Evolutionary conservation across 495 filamentous ascomycete species (phyloP).

Genomic region (Penicillium angulare): DNA sequence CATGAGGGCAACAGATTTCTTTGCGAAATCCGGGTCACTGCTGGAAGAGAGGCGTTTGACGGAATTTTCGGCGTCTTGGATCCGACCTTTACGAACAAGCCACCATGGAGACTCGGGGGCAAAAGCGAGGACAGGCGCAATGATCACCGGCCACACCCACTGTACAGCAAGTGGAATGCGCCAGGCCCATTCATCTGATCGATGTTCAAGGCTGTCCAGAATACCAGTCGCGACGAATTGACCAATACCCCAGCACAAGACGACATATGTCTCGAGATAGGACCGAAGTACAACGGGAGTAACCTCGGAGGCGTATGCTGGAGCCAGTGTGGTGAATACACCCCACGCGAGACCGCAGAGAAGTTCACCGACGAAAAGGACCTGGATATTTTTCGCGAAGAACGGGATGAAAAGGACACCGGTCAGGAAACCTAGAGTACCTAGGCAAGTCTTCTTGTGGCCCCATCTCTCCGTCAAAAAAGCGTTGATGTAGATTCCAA

Average conservation of each 20-base stretch:
- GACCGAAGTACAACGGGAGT: conserved; percentile 57
- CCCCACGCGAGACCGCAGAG: conserved; percentile 54
- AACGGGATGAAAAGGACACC: conserved; percentile 56
- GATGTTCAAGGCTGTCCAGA: conserved; percentile 43
- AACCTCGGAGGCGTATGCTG: conserved; percentile 65
- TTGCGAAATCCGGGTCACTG: conserved; percentile 49
- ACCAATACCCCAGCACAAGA: conserved; percentile 67
- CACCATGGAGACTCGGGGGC: conserved; percentile 67
- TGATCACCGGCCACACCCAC: conserved; percentile 64
- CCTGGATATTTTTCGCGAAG: conserved; percentile 47
- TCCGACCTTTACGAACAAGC: conserved; percentile 55
- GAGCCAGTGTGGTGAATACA: conserved; percentile 54
- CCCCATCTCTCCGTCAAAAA: conserved; percentile 46
- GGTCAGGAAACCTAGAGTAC: conserved; percentile 42
- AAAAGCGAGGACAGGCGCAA: conserved; percentile 54
- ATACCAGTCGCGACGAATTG: conserved; percentile 58
- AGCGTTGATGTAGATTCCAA: conserved; percentile 38
- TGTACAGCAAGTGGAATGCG: conserved; percentile 60
- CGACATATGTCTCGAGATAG: conserved; percentile 58
- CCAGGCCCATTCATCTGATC: conserved; percentile 37
- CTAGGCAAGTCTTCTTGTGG: conserved; percentile 40
- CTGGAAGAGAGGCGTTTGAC: conserved; percentile 39
- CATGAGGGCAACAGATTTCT: conserved; percentile 54
- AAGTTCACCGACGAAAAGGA: conserved; percentile 38
- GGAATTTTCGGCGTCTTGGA: conserved; percentile 42